These are phyloP conservation scores for Petasospora rhodanensis DNA, from an alignment of 1,139 yeast genomes.

Conservation along the genomic window DNA sequence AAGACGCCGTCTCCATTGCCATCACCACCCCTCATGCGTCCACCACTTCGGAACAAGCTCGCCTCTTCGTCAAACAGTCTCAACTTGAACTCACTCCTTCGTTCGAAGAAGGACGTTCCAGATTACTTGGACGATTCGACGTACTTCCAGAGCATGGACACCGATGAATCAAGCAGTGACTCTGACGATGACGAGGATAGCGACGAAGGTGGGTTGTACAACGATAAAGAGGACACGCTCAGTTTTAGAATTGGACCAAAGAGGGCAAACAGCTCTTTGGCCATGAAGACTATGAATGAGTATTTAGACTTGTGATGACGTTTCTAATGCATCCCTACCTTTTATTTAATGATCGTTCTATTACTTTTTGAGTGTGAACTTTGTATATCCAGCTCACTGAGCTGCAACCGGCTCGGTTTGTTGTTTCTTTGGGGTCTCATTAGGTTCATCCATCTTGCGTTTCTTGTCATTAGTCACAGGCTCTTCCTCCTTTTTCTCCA, in stretches of 20 bases:
- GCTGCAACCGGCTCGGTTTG: conserved; percentile 11
- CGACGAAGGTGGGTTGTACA: conserved; percentile 17
- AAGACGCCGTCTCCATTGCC: not conserved
- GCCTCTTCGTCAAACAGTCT: conserved; percentile 22
- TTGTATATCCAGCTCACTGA: no score
- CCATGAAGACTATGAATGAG: conserved; percentile 20
- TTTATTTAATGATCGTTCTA: no score
- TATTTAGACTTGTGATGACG: conserved; percentile 18
- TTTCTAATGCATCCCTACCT: no score
- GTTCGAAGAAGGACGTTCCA: conserved; percentile 22
- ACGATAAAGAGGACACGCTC: conserved; percentile 17
- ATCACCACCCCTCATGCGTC: conserved; percentile 1
- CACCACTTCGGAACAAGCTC: conserved; percentile 12
- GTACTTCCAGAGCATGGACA: conserved; percentile 16
- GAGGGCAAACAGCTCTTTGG: conserved; percentile 14
- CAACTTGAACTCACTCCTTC: conserved; percentile 20
- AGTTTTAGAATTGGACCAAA: conserved; percentile 22
- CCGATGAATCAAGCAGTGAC: conserved; percentile 8
- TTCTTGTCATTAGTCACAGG: conserved; percentile 11
- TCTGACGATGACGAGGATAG: conserved; percentile 11
- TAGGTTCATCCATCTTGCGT: conserved; percentile 14
- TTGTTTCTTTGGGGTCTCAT: conserved; percentile 16
- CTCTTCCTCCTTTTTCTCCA: conserved; percentile 1
- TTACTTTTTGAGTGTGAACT: no score
- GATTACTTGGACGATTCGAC: conserved; percentile 22